Conservation (phyloP, 306 rosid genomes). For the Pyrus betulifolia region DNA sequence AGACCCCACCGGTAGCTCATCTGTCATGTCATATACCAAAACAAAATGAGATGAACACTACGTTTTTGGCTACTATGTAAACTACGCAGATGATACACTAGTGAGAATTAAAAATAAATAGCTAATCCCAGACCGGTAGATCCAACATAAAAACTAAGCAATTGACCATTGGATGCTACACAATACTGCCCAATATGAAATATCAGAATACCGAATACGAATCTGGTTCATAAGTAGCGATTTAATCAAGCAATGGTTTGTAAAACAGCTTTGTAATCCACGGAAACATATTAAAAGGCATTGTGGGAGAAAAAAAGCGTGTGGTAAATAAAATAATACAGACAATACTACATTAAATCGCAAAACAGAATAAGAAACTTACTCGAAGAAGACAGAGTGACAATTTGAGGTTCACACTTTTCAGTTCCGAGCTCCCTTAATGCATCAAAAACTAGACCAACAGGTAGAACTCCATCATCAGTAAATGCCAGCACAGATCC, state of each 20-base stretch:
- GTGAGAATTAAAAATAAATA: neutral
- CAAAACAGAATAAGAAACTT: neutral
- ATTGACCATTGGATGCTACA: neutral
- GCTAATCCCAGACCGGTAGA: neutral
- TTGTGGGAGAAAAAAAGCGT: too few species aligned
- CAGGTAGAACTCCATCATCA: slow-evolving; percentile 49
- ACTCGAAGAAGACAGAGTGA: slow-evolving; percentile 55
- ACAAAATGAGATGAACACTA: neutral
- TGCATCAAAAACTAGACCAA: slow-evolving; percentile 34
- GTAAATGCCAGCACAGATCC: slow-evolving; percentile 56
- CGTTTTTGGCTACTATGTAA: neutral
- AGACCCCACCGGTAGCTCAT: slow-evolving; percentile 55
- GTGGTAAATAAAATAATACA: neutral
- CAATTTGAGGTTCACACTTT: slow-evolving; percentile 40
- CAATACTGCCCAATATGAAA: neutral
- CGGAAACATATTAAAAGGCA: neutral
- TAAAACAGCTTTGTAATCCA: too few species aligned
- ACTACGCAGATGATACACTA: neutral
- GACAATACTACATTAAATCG: neutral
- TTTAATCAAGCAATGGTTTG: too few species aligned
- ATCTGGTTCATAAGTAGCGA: neutral
- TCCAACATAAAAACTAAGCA: neutral
- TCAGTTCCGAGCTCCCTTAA: slow-evolving; percentile 32
- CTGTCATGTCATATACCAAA: slow-evolving; percentile 24
- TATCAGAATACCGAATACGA: neutral